Percentiles rank a stretch among this genome's conserved stretches.
Conservation (phyloP, 306 rosid genomes). For the Medicago truncatula region MtrunA17r5.0-ANR NC_053044.1:46193001-46193500, state of each 20-base stretch:
- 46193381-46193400: constrained; percentile 99
- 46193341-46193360: constrained; percentile 97
- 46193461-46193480: constrained; percentile 92
- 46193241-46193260: neutral
- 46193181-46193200: too few relatives aligned
- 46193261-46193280: neutral
- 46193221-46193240: too few relatives aligned
- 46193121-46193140: too few relatives aligned
- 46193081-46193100: too few relatives aligned
- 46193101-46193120: too few relatives aligned
- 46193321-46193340: constrained; percentile 81
- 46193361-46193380: constrained; percentile 98
- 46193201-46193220: too few relatives aligned
- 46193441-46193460: constrained; percentile 96
- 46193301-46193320: constrained; percentile 15
- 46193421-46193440: constrained; percentile 96
- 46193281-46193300: neutral
- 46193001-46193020: too few relatives aligned
- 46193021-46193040: too few relatives aligned
- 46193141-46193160: too few relatives aligned
- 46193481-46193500: constrained; percentile 70
- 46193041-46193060: too few relatives aligned
- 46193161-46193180: too few relatives aligned
- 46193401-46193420: constrained; percentile 95
- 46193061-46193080: too few relatives aligned